These are phyloP conservation scores for Russula dissimulans DNA, from an alignment of 768 basidiomycete genomes.

Conservation along the genomic window DNA sequence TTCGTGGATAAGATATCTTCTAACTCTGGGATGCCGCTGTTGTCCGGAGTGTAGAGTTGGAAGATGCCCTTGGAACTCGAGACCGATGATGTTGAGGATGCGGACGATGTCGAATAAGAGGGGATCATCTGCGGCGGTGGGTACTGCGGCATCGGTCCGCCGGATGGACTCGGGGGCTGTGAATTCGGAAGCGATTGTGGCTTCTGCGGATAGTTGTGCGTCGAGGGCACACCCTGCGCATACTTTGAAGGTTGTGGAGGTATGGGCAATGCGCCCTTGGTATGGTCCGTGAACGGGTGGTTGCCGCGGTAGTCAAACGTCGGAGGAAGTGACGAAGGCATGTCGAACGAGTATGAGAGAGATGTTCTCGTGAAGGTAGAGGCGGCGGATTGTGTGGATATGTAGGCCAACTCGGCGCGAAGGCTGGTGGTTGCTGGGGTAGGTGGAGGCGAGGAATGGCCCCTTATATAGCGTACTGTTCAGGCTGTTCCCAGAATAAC, in stretches of 20 bases:
- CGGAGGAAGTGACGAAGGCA: conserved; percentile 27
- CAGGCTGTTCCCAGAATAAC: not conserved
- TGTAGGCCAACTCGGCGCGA: not conserved
- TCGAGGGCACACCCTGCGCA: conserved; percentile 33
- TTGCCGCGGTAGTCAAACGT: conserved; percentile 51
- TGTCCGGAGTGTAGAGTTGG: conserved; percentile 41
- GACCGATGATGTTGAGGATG: conserved; percentile 6
- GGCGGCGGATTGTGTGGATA: not conserved
- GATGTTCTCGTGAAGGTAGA: not conserved
- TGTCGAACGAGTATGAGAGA: conserved; percentile 9
- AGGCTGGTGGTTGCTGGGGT: conserved; percentile 7
- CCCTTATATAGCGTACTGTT: conserved; percentile 12
- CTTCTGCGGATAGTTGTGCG: conserved; percentile 18
- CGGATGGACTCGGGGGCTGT: conserved; percentile 8
- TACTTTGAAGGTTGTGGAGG: conserved; percentile 42
- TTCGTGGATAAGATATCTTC: conserved; percentile 34
- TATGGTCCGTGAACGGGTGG: conserved; percentile 46
- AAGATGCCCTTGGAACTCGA: conserved; percentile 30
- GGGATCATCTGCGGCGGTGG: not conserved
- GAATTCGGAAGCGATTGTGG: conserved; percentile 16
- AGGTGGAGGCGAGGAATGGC: not conserved
- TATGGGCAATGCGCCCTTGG: conserved; percentile 27
- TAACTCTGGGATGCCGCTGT: conserved; percentile 48
- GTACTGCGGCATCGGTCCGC: conserved; percentile 7
- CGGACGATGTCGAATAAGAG: conserved; percentile 5